Evolutionary conservation across 2,329 filamentous ascomycete species (phyloP), one percentile per base, ranked within the genome.

Genomic region (Fusarium brachygibbosum): DNA sequence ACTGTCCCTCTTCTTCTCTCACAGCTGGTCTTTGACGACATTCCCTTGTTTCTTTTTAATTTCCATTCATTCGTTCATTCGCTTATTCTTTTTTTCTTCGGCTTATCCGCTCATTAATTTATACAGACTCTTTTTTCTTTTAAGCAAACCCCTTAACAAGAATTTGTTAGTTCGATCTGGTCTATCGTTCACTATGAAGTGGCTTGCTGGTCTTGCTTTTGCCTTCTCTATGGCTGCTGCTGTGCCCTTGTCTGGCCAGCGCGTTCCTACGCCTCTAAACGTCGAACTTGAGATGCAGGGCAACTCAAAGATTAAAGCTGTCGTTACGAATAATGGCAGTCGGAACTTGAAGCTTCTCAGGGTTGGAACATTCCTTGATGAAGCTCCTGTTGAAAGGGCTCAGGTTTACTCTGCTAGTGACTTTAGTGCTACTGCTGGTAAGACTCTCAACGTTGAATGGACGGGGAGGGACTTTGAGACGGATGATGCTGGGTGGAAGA

Each of bases 231-330:
- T 74, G 64, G 70, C 71, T 58, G 31, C 64, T 40, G 73, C 73
- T 61, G 69, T 70, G 48, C 73, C 73, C 45, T 58, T 74, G 34
- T 53, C 59, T 52, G 59, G 65, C 7, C 64, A 70, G 63, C 81
- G 78, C 74, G 82, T 72, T 73, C 80, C 73, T 73, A 79, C 65
- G 5, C 80, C 82, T 55, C 75, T 84, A 50, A 77, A 82, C 21
- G 81, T 84, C 63, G 77, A 82, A 73, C 80, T 87, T 58, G 77
- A 84, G 75, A 78, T 82, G 70, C 75, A 81, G 23, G 83, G 82
- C 60, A 87, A 87, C 78, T 82, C 84, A n/a, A 80, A 79, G 55
- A 80, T 88, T 68, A 86, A 85, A 78, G 84, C 85, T 31, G 77
- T 79, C 45, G 79, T 88, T 62, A 86, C 83, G 68, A 88, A 88